Base-by-base conservation (phyloP, 2,329 filamentous ascomycete species). In the Ceratocystis lukuohia region DNA sequence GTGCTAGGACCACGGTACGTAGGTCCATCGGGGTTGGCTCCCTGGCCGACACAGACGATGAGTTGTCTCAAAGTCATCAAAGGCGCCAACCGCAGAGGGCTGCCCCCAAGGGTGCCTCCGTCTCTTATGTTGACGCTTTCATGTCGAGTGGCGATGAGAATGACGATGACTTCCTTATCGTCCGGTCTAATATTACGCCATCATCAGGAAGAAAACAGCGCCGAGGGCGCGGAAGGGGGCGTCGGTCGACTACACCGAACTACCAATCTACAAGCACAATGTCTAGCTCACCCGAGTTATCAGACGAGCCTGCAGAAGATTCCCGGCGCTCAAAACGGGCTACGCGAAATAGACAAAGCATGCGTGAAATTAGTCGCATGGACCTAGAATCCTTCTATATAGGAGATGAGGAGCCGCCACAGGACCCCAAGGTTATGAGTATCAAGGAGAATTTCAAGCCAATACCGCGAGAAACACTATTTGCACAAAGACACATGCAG, bases 371-470 rank as follows among this genome's bases (percentile, higher is more conserved):
- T 1, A 77, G 80, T 1, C 76, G 82, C 2, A 76, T 84, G 67
- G 82, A 88, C 50, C 83, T 88, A 8, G 83, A 88, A 17, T 76
- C 75, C 1, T 77, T 82, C 64, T 82, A 80, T 69, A 71, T 76
- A 1, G 76, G 79, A 0, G 82, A 83, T 1, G 77, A 80, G 30
- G 79, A 75, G 64, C 70, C 76, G 0, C 71, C 74, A 0, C 17
- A 76, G 78, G 10, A 48, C 12, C 78, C 83, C 0, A 85, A 86
- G 74, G 76, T 84, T 53, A 76, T 83, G 12, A 84, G 85, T 15
- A 82, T 91, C 28, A 87, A 84, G 70, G 94, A 97, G 73, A 74
- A 83, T 5, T 97, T 96, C 73, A 80, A 84, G 66, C 75, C 79
- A 3, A 80, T 85, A 15, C 83, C 87, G 48, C 76, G 80, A 2